phyloP scores from a whole-genome alignment of 768 basidiomycete species.

The Psilocybe tampanensis region DNA sequence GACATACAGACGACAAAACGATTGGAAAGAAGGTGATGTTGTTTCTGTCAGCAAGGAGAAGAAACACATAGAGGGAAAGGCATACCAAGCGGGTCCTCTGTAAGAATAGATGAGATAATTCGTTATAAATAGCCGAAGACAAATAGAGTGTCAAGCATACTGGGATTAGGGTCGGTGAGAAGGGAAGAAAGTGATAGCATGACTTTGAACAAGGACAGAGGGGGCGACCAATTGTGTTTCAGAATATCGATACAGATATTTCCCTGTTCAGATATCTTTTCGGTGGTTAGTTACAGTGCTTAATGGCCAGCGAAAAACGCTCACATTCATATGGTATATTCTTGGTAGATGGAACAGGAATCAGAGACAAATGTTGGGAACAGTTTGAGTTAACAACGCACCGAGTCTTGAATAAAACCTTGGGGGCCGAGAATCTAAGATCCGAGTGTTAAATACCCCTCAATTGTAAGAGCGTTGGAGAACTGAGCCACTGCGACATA shows the following conservation, averaged over 20 bases:
- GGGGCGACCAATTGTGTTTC: conserved; percentile 94
- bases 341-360: conserved; percentile 33
- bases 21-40: not conserved
- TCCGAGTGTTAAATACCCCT: conserved; percentile 6
- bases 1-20: not conserved
- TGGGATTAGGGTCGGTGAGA: conserved; percentile 92
- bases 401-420: conserved; percentile 76
- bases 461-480: conserved; percentile 1
- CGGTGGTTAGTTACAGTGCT: conserved; percentile 1
- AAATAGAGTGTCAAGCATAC: conserved; percentile 45
- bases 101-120: conserved; percentile 12
- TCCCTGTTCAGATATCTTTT: conserved; percentile 71
- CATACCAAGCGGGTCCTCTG: conserved; percentile 75
- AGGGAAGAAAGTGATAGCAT: conserved; percentile 92
- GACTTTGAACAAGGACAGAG: conserved; percentile 91
- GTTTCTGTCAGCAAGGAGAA: not conserved
- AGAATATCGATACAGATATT: conserved; percentile 88
- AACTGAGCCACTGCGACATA: conserved; percentile 37
- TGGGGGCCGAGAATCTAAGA: conserved; percentile 76
- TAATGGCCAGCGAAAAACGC: conserved; percentile 14
- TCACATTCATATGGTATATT: conserved; percentile 86
- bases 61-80: not conserved
- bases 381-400: conserved; percentile 27
- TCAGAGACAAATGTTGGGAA: not conserved
- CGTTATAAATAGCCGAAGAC: not conserved